Conservation (phyloP, 2,329 filamentous ascomycete species). For the Stagonosporopsis cucurbitacearum region DNA sequence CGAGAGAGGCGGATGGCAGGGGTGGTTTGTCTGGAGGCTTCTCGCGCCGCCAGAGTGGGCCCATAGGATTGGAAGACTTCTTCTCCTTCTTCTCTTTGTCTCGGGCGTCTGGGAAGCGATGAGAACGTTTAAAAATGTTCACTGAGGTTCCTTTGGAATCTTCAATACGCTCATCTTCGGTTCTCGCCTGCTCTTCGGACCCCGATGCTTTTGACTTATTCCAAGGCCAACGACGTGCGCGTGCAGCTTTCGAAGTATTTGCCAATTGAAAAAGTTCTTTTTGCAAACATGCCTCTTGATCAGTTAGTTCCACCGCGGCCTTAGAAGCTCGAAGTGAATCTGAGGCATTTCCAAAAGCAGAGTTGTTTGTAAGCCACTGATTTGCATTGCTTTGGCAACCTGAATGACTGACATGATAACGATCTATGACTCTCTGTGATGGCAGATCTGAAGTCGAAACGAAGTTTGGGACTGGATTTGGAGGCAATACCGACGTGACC, state of each 20-base stretch:
- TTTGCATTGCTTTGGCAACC: conserved; percentile 18
- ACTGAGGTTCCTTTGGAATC: conserved; percentile 17
- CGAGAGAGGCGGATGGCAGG: conserved; percentile 10
- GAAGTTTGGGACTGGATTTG: background rate
- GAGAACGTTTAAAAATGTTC: conserved; percentile 29
- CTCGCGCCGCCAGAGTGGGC: conserved; percentile 12
- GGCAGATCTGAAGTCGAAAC: conserved; percentile 19
- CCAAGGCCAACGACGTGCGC: conserved; percentile 33
- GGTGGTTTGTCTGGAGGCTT: background rate
- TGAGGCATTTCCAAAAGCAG: conserved; percentile 17
- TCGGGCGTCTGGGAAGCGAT: conserved; percentile 19
- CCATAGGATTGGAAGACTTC: background rate
- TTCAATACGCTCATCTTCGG: background rate
- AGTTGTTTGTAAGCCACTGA: conserved; percentile 20
- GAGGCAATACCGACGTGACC: background rate
- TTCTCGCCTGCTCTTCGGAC: conserved; percentile 9
- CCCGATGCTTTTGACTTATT: conserved; percentile 9
- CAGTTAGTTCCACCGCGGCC: conserved; percentile 9
- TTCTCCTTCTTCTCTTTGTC: conserved; percentile 10
- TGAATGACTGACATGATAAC: conserved; percentile 21
- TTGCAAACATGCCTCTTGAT: conserved; percentile 17
- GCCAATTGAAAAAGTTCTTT: conserved; percentile 26
- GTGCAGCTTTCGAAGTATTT: conserved; percentile 16
- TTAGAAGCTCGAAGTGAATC: conserved; percentile 10
- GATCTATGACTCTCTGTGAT: conserved; percentile 18